These are phyloP conservation scores for Xylariaceae sp. DNA, from an alignment of 2,329 filamentous ascomycete species.

Conservation along the genomic window DNA sequence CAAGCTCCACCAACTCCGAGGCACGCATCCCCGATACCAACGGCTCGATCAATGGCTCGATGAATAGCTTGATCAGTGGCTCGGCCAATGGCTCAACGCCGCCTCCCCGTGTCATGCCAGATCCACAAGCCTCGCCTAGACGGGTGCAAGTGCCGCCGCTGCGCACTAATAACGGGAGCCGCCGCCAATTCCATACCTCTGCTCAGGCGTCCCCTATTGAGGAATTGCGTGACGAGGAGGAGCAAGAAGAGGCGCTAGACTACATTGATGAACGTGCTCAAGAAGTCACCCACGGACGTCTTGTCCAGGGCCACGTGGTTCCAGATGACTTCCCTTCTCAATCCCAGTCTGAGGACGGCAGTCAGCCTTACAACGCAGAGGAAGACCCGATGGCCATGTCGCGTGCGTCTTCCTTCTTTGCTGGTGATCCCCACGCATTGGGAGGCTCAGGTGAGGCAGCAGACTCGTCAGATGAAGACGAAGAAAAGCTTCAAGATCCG, in stretches of 20 bases:
- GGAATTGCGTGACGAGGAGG: conserved; percentile 35
- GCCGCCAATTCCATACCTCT: conserved; percentile 29
- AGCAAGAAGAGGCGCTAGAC: conserved; percentile 40
- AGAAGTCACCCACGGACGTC: conserved; percentile 85
- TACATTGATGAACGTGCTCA: conserved; percentile 78
- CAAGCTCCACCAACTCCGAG: conserved; percentile 18
- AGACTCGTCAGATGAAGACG: conserved; percentile 86
- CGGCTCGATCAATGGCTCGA: not conserved
- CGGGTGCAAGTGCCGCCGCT: conserved; percentile 31
- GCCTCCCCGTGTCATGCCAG: conserved; percentile 31
- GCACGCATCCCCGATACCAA: conserved; percentile 29
- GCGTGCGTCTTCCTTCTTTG: conserved; percentile 76
- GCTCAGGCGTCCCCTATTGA: conserved; percentile 35
- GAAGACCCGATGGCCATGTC: conserved; percentile 81
- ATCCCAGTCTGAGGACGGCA: conserved; percentile 59
- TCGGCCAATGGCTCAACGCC: conserved; percentile 24
- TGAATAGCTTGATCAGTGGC: too few species aligned
- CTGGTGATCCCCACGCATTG: conserved; percentile 64
- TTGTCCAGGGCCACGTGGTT: conserved; percentile 92
- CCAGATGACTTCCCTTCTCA: conserved; percentile 89
- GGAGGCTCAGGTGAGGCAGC: conserved; percentile 81
- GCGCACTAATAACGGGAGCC: conserved; percentile 26
- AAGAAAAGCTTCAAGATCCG: conserved; percentile 77
- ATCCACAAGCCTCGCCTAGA: conserved; percentile 43
- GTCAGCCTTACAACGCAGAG: conserved; percentile 46